Evolutionary conservation across 768 basidiomycete genomes (phyloP).

Genomic region (Tulasnella sp.): DNA sequence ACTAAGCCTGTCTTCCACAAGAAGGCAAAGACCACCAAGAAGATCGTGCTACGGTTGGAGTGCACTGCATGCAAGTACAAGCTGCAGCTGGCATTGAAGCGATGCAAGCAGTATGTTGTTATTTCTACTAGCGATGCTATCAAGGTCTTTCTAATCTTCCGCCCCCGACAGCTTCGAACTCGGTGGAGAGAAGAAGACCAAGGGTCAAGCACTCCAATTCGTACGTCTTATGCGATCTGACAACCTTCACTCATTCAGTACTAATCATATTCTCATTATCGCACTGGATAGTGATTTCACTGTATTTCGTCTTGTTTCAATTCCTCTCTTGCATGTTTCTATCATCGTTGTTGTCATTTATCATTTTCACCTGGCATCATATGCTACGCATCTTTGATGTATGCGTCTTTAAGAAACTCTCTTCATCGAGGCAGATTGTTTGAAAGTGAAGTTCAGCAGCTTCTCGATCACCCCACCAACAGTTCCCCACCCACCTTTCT

Average conservation of each 20-base stretch:
- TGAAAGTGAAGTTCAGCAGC: no score
- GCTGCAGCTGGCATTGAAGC: slow-evolving; percentile 91
- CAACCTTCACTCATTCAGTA: background rate
- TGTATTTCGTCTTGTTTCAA: background rate
- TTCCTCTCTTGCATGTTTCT: background rate
- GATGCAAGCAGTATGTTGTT: slow-evolving; percentile 90
- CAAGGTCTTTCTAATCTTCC: background rate
- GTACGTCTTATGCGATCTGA: slow-evolving; percentile 39
- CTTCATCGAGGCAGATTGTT: background rate
- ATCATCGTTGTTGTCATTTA: background rate
- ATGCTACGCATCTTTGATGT: background rate
- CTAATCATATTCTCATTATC: background rate
- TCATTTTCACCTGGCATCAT: background rate
- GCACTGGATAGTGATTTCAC: background rate
- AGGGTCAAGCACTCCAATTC: slow-evolving; percentile 91
- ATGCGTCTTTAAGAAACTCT: background rate
- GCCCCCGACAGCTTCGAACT: slow-evolving; percentile 73
- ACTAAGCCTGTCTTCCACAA: slow-evolving; percentile 99
- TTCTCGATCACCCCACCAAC: no score
- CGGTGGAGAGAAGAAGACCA: slow-evolving; percentile 99
- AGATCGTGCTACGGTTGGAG: slow-evolving; percentile 95
- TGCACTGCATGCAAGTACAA: slow-evolving; percentile 99
- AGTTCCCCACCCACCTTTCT: no score
- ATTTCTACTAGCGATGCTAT: background rate
- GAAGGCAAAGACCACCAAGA: slow-evolving; percentile 99